Evolutionary conservation across 1,284 basidiomycete species (phyloP).

Genomic region (Porodaedalea pini): DNA sequence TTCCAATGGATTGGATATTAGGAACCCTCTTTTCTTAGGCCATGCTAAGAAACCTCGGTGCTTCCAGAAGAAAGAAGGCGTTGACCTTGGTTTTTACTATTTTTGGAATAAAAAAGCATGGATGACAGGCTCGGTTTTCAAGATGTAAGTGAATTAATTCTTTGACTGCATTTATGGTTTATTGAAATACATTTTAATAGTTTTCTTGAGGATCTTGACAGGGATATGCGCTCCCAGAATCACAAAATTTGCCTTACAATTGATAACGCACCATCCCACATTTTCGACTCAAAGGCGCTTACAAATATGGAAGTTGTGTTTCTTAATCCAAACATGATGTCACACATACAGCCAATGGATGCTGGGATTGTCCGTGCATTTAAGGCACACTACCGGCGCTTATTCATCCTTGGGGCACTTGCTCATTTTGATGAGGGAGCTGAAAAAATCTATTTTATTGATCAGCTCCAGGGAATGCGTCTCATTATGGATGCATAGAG

Average conservation of each 20-base stretch:
- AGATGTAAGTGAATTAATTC: slow-evolving; percentile 28
- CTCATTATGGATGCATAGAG: not conserved
- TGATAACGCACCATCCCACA: slow-evolving; percentile 8
- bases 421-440: not conserved
- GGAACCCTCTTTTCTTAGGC: slow-evolving; percentile 33
- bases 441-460: slow-evolving; percentile 3
- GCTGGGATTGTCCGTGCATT: slow-evolving; percentile 7
- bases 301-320: slow-evolving; percentile 4
- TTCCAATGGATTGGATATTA: slow-evolving; percentile 31
- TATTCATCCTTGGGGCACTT: not conserved
- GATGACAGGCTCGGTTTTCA: slow-evolving; percentile 34
- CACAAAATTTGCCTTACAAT: slow-evolving; percentile 1
- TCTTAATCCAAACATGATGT: slow-evolving; percentile 10
- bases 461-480: slow-evolving; percentile 12
- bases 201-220: not conserved
- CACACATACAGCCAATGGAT: slow-evolving; percentile 13
- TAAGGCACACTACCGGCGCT: slow-evolving; percentile 4
- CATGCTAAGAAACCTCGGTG: slow-evolving; percentile 29
- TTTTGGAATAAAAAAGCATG: slow-evolving; percentile 34
- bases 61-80: slow-evolving; percentile 28
- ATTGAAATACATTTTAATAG: not conserved
- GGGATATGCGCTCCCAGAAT: not conserved
- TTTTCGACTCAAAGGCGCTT: not conserved
- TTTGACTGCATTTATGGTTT: not conserved
- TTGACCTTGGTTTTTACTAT: slow-evolving; percentile 32